Evolutionary conservation across 75 land plant species (phyloP).

Genomic region (Cryptomeria japonica): DNA sequence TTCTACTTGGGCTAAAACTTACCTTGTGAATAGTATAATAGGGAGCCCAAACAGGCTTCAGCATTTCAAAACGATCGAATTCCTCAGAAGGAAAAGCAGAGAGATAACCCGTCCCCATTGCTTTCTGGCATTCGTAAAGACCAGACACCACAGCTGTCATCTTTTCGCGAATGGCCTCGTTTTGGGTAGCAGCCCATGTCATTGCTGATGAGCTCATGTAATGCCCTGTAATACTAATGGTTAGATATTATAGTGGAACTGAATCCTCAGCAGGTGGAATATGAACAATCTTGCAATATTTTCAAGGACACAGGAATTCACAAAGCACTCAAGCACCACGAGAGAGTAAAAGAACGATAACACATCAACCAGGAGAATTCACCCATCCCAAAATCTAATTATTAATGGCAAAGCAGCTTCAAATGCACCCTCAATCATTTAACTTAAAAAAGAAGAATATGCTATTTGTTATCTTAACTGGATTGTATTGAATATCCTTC

Average conservation of each 20-base stretch:
- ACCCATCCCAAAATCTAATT: too few relatives aligned
- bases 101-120: constrained; percentile 81
- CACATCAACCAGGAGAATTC: too few relatives aligned
- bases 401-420: too few relatives aligned
- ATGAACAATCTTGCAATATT: not conserved
- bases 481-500: not conserved
- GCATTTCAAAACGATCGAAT: constrained; percentile 82
- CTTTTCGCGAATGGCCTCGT: constrained; percentile 49
- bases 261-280: not conserved
- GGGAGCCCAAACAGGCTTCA: constrained; percentile 88
- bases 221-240: constrained; percentile 57
- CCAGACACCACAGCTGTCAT: constrained; percentile 64
- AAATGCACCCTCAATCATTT: not conserved
- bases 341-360: not conserved
- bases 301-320: not conserved
- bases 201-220: constrained; percentile 91
- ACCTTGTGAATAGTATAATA: constrained; percentile 98
- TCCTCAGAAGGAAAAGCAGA: constrained; percentile 84
- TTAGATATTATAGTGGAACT: not conserved
- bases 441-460: not conserved
- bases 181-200: constrained; percentile 91
- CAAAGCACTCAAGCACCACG: not conserved
- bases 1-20: not conserved
- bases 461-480: not conserved
- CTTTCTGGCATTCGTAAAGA: constrained; percentile 63